Evolutionary conservation across 192 early-diverging fungal genomes (phyloP).

Genomic region (Gamsiella multidivaricata): DNA sequence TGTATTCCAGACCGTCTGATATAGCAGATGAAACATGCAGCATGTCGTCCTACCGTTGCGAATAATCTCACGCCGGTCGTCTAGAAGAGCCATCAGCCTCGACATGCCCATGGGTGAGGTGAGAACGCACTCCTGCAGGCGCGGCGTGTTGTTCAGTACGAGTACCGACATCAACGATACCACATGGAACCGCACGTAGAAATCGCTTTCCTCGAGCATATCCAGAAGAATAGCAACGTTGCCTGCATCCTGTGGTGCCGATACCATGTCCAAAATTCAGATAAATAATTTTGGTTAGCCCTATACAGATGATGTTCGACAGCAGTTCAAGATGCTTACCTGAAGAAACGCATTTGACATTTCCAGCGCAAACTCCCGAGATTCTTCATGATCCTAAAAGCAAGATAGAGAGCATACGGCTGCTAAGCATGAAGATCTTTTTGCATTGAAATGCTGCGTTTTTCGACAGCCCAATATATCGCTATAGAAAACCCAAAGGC

Average conservation of each 20-base stretch:
- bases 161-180: slow-evolving; percentile 88
- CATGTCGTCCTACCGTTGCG: slow-evolving; percentile 84
- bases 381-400: slow-evolving; percentile 34
- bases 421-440: not conserved
- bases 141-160: slow-evolving; percentile 65
- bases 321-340: no score
- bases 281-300: no score
- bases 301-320: no score
- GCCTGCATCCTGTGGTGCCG: slow-evolving; percentile 57
- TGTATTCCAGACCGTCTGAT: no score
- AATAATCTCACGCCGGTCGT: slow-evolving; percentile 94
- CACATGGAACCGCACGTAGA: slow-evolving; percentile 93
- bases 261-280: no score
- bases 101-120: slow-evolving; percentile 86
- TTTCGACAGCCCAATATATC: no score
- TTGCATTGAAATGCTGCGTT: not conserved
- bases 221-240: slow-evolving; percentile 88
- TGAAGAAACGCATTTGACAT: slow-evolving; percentile 34
- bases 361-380: slow-evolving; percentile 30
- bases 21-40: no score
- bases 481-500: not conserved
- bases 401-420: not conserved
- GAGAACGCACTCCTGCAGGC: slow-evolving; percentile 87
- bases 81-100: slow-evolving; percentile 92
- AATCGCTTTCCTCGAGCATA: slow-evolving; percentile 91